phyloP scores from a whole-genome alignment of 2,329 filamentous ascomycete genomes.

The Aspergillus amoenus region DNA sequence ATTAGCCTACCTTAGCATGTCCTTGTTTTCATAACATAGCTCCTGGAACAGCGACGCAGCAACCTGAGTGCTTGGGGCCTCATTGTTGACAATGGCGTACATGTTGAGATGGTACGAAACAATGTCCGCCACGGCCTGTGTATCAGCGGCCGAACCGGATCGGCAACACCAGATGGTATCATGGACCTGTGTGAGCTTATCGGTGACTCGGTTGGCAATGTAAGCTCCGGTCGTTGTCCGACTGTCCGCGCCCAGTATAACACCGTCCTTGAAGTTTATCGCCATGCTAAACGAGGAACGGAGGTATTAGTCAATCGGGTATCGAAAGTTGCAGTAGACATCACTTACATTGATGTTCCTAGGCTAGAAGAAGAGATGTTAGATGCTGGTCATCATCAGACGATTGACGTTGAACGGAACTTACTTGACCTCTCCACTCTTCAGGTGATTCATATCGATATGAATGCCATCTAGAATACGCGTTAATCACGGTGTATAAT shows the following conservation, averaged over 20 bases:
- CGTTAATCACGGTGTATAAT: constrained; percentile 16
- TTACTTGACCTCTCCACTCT: constrained; percentile 98
- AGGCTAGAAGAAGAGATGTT: constrained; percentile 57
- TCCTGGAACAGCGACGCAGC: constrained; percentile 97
- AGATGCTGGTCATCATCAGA: constrained; percentile 29
- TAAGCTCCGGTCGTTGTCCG: constrained; percentile 96
- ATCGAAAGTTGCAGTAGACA: neutral
- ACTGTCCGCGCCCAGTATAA: constrained; percentile 94
- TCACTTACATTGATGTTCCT: constrained; percentile 89
- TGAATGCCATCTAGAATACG: constrained; percentile 84
- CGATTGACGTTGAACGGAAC: constrained; percentile 36
- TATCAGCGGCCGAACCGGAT: constrained; percentile 95
- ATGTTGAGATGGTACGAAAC: constrained; percentile 94
- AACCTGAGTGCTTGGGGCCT: constrained; percentile 88
- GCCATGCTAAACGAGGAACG: constrained; percentile 72
- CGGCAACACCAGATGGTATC: constrained; percentile 99
- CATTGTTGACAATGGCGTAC: constrained; percentile 86
- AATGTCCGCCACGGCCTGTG: constrained; percentile 96
- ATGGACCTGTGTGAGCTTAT: constrained; percentile 97
- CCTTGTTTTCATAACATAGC: constrained; percentile 97
- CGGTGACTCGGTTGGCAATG: constrained; percentile 98
- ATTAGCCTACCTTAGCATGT: constrained; percentile 71
- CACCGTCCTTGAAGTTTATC: constrained; percentile 97
- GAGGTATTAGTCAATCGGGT: neutral
- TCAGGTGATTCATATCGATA: constrained; percentile 96